A percentile compares a stretch with the other conserved stretches of the same genome.
Conservation (phyloP, 352 stramenopile species). For the Pythium folliculosum region DNA sequence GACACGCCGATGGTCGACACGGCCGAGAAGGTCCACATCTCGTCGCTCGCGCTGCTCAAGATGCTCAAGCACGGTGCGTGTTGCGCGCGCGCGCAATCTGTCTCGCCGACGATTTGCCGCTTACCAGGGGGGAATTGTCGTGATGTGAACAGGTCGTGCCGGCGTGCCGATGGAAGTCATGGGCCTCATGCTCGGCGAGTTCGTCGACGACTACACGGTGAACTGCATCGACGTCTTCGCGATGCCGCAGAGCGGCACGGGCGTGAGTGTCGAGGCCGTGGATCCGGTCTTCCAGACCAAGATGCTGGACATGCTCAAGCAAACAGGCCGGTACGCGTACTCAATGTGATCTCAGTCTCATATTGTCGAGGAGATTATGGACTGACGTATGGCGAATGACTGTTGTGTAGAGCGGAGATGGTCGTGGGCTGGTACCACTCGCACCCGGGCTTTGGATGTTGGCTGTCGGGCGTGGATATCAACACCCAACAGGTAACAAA, state of each 20-base stretch:
- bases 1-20: constrained; percentile 96
- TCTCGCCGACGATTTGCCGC: not conserved
- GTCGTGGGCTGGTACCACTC: constrained; percentile 99
- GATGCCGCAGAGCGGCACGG: constrained; percentile 98
- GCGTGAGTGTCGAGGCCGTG: constrained; percentile 97
- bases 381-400: no score
- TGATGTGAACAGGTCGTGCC: constrained; percentile 68
- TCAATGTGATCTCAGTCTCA: not conserved
- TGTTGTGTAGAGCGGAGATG: constrained; percentile 79
- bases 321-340: constrained; percentile 88
- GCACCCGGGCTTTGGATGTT: constrained; percentile 99
- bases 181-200: constrained; percentile 99
- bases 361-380: no score
- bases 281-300: constrained; percentile 99
- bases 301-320: constrained; percentile 99
- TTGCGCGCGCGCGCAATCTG: not conserved
- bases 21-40: constrained; percentile 99
- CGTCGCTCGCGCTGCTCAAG: constrained; percentile 98
- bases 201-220: constrained; percentile 99
- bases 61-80: constrained; percentile 98
- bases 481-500: constrained; percentile 94
- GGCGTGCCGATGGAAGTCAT: constrained; percentile 99
- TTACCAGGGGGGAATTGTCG: constrained; percentile 15
- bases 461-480: constrained; percentile 99
- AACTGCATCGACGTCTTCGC: constrained; percentile 99